Evolutionary conservation across 2,329 filamentous ascomycete species (phyloP).

Genomic region (Pseudogymnoascus sp.): DNA sequence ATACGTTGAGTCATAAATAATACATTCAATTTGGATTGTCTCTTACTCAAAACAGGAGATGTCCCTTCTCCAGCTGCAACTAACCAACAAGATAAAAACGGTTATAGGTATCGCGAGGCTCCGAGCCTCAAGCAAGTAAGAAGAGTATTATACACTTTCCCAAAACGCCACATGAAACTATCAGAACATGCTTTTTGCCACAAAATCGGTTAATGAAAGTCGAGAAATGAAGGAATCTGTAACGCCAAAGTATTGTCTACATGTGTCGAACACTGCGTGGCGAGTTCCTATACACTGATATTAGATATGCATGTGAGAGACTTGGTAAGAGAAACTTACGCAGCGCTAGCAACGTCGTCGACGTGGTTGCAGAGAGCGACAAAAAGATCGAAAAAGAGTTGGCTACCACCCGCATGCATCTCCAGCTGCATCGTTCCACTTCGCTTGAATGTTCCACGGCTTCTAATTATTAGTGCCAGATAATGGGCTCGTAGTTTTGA

Average conservation of each 20-base stretch:
- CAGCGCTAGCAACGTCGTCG: conserved; percentile 54
- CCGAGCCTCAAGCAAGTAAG: background rate
- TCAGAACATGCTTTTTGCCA: background rate
- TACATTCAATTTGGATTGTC: conserved; percentile 6
- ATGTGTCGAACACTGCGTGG: conserved; percentile 14
- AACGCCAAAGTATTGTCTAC: conserved; percentile 12
- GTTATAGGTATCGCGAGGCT: conserved; percentile 5
- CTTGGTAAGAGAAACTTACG: conserved; percentile 38
- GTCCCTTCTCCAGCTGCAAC: background rate
- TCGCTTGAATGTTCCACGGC: conserved; percentile 79
- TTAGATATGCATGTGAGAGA: background rate
- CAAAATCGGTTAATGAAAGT: conserved; percentile 15
- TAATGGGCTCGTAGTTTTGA: conserved; percentile 89
- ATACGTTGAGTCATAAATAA: background rate
- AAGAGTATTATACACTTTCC: conserved; percentile 7
- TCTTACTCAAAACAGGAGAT: background rate
- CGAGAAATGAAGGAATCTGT: conserved; percentile 13
- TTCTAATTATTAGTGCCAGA: conserved; percentile 83
- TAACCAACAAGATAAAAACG: background rate
- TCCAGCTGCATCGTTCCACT: conserved; percentile 94
- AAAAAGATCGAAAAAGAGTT: conserved; percentile 88
- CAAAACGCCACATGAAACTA: background rate
- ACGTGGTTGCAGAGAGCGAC: conserved; percentile 90
- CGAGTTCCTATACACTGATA: conserved; percentile 7
- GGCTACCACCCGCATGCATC: conserved; percentile 77